phyloP scores from a whole-genome alignment of 352 stramenopile species.

The Phytophthora lateralis region DNA sequence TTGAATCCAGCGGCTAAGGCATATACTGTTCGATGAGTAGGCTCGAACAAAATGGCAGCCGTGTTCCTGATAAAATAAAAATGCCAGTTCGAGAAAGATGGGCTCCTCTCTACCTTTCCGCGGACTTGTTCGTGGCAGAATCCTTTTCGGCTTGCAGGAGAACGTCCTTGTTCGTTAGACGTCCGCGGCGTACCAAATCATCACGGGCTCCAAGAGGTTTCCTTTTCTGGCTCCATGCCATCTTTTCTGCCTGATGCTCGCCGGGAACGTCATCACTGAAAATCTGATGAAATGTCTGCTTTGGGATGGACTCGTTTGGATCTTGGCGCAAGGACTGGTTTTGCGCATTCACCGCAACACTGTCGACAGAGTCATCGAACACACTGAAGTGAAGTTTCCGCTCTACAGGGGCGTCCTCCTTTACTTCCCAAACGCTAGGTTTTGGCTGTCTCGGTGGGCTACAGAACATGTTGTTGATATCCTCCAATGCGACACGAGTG shows the following conservation, averaged over 20 bases:
- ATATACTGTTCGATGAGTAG: slow-evolving; percentile 38
- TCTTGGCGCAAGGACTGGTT: slow-evolving; percentile 59
- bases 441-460: slow-evolving; percentile 63
- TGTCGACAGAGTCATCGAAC: slow-evolving; percentile 83
- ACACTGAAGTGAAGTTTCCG: slow-evolving; percentile 86
- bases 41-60: slow-evolving; percentile 21
- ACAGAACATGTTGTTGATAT: slow-evolving; percentile 90
- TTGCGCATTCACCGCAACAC: slow-evolving; percentile 50
- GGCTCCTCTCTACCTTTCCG: slow-evolving; percentile 50
- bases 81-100: slow-evolving; percentile 7
- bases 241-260: slow-evolving; percentile 32
- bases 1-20: slow-evolving; percentile 31
- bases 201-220: slow-evolving; percentile 74
- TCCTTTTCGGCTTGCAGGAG: slow-evolving; percentile 58
- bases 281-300: slow-evolving; percentile 56
- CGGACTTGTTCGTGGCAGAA: slow-evolving; percentile 25
- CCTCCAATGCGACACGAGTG: slow-evolving; percentile 79
- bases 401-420: slow-evolving; percentile 75
- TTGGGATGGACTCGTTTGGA: slow-evolving; percentile 39
- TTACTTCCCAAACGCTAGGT: slow-evolving; percentile 45
- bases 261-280: slow-evolving; percentile 47
- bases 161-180: slow-evolving; percentile 83
- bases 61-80: slow-evolving; percentile 24
- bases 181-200: slow-evolving; percentile 57
- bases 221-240: slow-evolving; percentile 42